Base-by-base conservation (phyloP, 1,284 basidiomycete genomes). In the Ceraceosorus bombacis region DNA sequence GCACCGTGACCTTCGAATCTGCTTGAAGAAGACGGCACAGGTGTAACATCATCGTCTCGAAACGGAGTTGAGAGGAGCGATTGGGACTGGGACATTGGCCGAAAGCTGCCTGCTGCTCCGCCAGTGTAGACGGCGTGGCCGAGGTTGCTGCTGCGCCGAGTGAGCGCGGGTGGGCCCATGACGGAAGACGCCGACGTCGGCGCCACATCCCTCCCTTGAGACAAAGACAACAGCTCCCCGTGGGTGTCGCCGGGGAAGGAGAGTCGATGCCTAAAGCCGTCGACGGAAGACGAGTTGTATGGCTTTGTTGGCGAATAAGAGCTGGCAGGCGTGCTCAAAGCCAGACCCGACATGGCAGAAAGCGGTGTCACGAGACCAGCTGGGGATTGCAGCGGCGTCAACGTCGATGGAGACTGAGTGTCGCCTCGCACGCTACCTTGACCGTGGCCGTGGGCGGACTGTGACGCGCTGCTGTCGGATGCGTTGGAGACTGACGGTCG, bases 11-110 rank as follows among this genome's bases (percentile, higher is more conserved):
- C 69, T 1, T 57, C 54, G 41, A 71, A 70, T 7, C 60, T 64
- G 46, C 66, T 62, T 0, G 59, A 62, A 38, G 62, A 63, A 5
- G 62, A 58, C 4, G 68, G 69, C 69, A 71, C 70, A 39, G 68
- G 69, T 6, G 66, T 69, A 0, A 61, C 62, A 54, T 69, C 68
- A 48, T 68, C 63, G 4, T 46, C 43, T 27, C 27, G 27, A 27
- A 27, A 2, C 27, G 27, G 27, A 27, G 27, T 27, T 27, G 27
- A 27, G 27, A 27, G 27, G 27, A 27, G 27, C 27, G 27, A 27
- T 27, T 27, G 27, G 27, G 27, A 27, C 27, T 27, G 27, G 27
- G 27, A 27, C 27, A 27, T 3, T 27, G 27, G 27, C 27, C 27
- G 27, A 27, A 15, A 46, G 10, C 10, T 46, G 9, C 10, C 43